Conservation (phyloP, 495 filamentous ascomycete species). For the Usnea hakonensis region DNA sequence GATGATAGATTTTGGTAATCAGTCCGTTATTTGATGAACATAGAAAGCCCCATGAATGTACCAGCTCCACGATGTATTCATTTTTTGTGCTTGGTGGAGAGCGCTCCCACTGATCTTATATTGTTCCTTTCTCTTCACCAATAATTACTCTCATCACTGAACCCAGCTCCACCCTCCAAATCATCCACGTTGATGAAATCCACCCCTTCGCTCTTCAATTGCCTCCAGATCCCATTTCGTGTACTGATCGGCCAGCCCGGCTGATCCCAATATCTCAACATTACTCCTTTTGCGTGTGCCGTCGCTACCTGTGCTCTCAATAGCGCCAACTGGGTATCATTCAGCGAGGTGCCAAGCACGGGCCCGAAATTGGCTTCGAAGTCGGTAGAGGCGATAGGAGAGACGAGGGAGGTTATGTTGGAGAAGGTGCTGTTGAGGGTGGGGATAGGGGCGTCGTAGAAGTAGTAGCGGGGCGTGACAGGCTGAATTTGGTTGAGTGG, state of each 20-base stretch:
- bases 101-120: background rate
- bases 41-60: too few species aligned
- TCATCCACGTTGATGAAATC: conserved; percentile 75
- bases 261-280: conserved; percentile 56
- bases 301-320: conserved; percentile 25
- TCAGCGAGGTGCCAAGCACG: conserved; percentile 31
- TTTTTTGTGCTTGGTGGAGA: too few species aligned
- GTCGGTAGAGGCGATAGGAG: conserved; percentile 45
- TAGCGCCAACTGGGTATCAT: conserved; percentile 21
- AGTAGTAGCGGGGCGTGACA: conserved; percentile 47
- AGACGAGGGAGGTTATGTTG: conserved; percentile 40
- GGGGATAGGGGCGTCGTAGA: conserved; percentile 54
- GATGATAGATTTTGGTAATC: too few species aligned
- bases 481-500: conserved; percentile 56
- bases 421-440: conserved; percentile 36
- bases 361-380: conserved; percentile 38
- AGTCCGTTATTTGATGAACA: too few species aligned
- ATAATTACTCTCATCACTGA: conserved; percentile 13
- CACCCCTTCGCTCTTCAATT: conserved; percentile 49
- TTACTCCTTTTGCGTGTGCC: conserved; percentile 50
- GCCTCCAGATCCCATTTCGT: conserved; percentile 53
- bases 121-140: background rate
- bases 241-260: conserved; percentile 53
- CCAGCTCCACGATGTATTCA: too few species aligned
- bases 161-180: conserved; percentile 46